Base-by-base conservation (phyloP, 108 stramenopile genomes). In the Epipyxis sp. region DNA sequence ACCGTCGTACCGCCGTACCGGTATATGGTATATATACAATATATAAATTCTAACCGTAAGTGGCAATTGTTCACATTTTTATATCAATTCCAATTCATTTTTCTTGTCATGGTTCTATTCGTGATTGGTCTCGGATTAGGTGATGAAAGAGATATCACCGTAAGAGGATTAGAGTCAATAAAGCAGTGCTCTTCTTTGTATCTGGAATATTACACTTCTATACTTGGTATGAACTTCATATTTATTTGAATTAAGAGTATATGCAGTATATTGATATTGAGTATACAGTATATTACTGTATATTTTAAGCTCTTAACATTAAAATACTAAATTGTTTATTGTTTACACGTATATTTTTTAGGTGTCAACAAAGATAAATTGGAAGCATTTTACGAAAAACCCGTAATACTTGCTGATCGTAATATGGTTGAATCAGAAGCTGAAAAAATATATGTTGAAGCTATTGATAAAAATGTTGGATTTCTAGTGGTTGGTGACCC, bases 401-500 rank as follows among this genome's bases (percentile, higher is more conserved):
- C 86, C 43, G 88, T 99, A 25, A 80, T 84, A 6, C 62, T 98
- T 29, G 98, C 98, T 40, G 96, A 96, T 85, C 90, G 98, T 32
- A 87, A 93, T 43, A 79, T 93, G 80, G 94, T 94, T 1, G 98
- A 99, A 89, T 90, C 90, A 34, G 90, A 92, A 46, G 94, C 95
- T 3, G 98, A 99, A 68, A 86, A 92, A 42, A 98, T 99, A 16
- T 79, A 93, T 40, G 91, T 89, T 45, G 88, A 88, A 25, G 85
- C 87, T 37, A 89, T 88, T 46, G 86, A 91, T 29, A 80, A 85
- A 46, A 86, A 92, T 29, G 96, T 99, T 0, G 87, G 94, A 0
- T 91, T 99, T 72, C 86, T 99, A 25, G 97, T 99, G 2, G 98
- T 99, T 0, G 98, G 98, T 10, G 98, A 99, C 82, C 95, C 96